These are phyloP conservation scores for Pseudovirgaria hyperparasitica DNA, from an alignment of 2,329 filamentous ascomycete species.

Conservation along the genomic window DNA sequence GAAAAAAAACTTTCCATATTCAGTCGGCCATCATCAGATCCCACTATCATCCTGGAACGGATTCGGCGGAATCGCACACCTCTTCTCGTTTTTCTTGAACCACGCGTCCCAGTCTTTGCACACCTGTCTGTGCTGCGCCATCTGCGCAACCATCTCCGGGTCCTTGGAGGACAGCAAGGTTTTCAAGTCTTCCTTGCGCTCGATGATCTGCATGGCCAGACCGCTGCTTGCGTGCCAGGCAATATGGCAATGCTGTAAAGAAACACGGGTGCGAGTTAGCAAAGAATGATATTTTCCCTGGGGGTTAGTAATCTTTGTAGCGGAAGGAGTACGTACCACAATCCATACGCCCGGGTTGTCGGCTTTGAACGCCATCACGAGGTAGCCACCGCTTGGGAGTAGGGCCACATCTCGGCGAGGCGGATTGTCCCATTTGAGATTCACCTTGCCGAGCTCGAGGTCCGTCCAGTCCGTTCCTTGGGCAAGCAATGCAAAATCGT, in stretches of 20 bases:
- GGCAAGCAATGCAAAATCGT: constrained; percentile 22
- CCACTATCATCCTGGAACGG: no score
- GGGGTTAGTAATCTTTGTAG: constrained; percentile 1
- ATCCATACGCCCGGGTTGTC: constrained; percentile 26
- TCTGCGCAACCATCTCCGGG: no score
- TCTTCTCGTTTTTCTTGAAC: no score
- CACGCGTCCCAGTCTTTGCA: no score
- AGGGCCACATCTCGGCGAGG: constrained; percentile 12
- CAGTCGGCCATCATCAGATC: no score
- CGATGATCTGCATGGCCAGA: constrained; percentile 42
- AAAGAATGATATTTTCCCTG: not conserved
- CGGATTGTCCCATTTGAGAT: constrained; percentile 10
- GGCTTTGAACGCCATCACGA: constrained; percentile 23
- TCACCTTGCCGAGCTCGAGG: constrained; percentile 2
- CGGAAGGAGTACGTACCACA: constrained; percentile 12
- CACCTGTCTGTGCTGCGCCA: no score
- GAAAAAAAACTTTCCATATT: no score
- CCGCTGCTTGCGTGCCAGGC: constrained; percentile 23
- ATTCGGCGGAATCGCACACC: no score
- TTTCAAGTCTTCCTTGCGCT: constrained; percentile 22
- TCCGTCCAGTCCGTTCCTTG: constrained; percentile 13
- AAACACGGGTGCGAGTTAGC: constrained; percentile 2
- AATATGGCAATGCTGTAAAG: constrained; percentile 20
- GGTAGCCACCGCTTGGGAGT: constrained; percentile 13
- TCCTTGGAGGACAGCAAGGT: no score